Percentiles rank a stretch among this genome's conserved stretches.
Conservation (phyloP, 2,329 filamentous ascomycete species). For the Epichloe sp. region DNA sequence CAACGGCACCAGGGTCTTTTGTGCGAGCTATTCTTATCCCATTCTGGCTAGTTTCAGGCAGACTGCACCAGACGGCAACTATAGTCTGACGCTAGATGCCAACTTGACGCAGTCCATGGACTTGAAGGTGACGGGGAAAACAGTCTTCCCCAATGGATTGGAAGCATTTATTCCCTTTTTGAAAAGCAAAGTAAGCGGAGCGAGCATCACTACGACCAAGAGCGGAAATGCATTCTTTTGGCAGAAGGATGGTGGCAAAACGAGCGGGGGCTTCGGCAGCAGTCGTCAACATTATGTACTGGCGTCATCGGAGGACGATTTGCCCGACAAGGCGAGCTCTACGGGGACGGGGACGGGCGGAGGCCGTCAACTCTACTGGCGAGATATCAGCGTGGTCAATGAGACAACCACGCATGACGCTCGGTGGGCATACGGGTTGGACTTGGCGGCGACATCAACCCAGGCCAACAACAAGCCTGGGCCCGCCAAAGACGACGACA, state of each 20-base stretch:
- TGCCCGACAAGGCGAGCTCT: neutral
- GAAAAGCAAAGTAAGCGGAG: conserved; percentile 10
- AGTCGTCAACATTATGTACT: conserved; percentile 46
- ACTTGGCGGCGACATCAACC: neutral
- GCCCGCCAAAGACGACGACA: no score
- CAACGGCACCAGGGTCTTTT: neutral
- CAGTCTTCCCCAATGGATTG: conserved; percentile 44
- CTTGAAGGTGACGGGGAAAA: conserved; percentile 23
- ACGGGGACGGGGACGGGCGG: neutral
- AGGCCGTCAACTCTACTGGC: conserved; percentile 35
- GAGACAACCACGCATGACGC: conserved; percentile 36
- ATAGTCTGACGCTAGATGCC: conserved; percentile 15
- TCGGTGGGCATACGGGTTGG: conserved; percentile 14
- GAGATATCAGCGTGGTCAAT: conserved; percentile 43
- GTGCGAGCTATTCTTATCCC: conserved; percentile 8
- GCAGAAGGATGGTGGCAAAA: conserved; percentile 29
- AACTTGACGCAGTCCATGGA: conserved; percentile 27
- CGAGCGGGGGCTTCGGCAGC: conserved; percentile 37
- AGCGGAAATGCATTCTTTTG: conserved; percentile 45
- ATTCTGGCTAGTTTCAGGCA: conserved; percentile 2
- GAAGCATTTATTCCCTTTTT: conserved; percentile 36
- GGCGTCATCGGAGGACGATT: conserved; percentile 10
- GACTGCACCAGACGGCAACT: neutral
- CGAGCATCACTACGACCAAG: conserved; percentile 35
- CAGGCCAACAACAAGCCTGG: neutral